A percentile compares a stretch with the other conserved stretches of the same genome.
These are phyloP conservation scores for Termitomyces sp. DNA, from an alignment of 768 basidiomycete genomes.

Conservation along the genomic window DNA sequence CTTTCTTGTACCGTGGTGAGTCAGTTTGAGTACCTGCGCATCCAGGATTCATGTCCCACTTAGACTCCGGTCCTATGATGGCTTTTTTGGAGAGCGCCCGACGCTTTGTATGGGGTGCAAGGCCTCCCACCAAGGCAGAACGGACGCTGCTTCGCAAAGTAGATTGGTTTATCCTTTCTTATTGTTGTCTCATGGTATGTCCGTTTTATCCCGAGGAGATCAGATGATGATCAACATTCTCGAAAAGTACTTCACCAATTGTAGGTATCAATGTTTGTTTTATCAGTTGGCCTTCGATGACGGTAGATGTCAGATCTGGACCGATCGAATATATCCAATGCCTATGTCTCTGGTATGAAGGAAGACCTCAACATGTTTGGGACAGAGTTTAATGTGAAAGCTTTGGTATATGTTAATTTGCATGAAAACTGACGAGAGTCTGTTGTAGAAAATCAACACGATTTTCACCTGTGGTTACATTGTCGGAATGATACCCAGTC, in stretches of 20 bases:
- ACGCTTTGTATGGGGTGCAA: slow-evolving; percentile 20
- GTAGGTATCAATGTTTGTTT: slow-evolving; percentile 29
- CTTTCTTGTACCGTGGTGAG: slow-evolving; percentile 3
- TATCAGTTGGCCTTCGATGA: slow-evolving; percentile 7
- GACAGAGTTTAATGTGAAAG: slow-evolving; percentile 56
- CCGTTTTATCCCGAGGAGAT: slow-evolving; percentile 11
- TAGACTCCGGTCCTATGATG: not conserved
- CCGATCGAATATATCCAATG: slow-evolving; percentile 67
- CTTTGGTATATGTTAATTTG: not conserved
- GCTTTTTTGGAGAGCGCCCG: slow-evolving; percentile 7
- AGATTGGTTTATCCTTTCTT: slow-evolving; percentile 69
- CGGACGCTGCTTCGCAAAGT: slow-evolving; percentile 54
- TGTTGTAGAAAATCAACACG: slow-evolving; percentile 57
- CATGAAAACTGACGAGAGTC: not conserved
- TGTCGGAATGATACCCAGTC: slow-evolving; percentile 72
- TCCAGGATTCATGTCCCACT: not conserved
- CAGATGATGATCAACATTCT: slow-evolving; percentile 11
- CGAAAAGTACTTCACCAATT: slow-evolving; percentile 63
- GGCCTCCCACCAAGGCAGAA: slow-evolving; percentile 31
- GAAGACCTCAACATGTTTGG: slow-evolving; percentile 68
- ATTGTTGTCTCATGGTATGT: slow-evolving; percentile 66
- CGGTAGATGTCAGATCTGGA: slow-evolving; percentile 49
- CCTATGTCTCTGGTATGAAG: slow-evolving; percentile 79
- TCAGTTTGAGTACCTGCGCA: not conserved
- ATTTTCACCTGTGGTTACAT: slow-evolving; percentile 77